Evolutionary conservation across 2,329 filamentous ascomycete genomes (phyloP), one percentile per base, ranked within the genome.

Genomic region (Trichoderma sp.): DNA sequence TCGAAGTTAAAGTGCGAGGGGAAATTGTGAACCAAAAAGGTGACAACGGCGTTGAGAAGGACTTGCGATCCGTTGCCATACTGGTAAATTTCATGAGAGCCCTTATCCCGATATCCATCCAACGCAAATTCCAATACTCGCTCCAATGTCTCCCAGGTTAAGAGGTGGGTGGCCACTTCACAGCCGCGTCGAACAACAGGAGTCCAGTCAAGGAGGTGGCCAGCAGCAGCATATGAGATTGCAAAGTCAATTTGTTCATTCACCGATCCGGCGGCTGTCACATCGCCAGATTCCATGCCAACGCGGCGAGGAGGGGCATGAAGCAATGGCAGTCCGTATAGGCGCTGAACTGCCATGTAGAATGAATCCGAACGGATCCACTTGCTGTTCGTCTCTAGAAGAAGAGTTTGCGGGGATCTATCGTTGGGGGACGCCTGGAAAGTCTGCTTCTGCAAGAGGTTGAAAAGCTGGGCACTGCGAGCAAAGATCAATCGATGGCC

Each of bases 191-290:
- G 83, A 12, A 89, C 85, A 31, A 93, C 87, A 29, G 87, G 86
- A 3, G 84, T 85, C 80, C 92, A 88, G 56, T 86, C 85, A 18
- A 94, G 84, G 53, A 90, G 84, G 67, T 89, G 85, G 0, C 91
- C 92, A 6, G 91, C 89, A 31, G 91, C 91, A 63, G 91, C 88
- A 79, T 93, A 93, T 29, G 90, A 90, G 24, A 94, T 83, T n/a
- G 88, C 88, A 77, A 90, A 89, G 38, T 87, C 84, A 75, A 91
- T 87, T 24, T 85, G 86, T 8, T 88, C 87, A 27, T 80, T 78
- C 62, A 83, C 77, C 67, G 85, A 82, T 27, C 86, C 83, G 72
- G 85, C 83, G 79, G 86, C 79, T 0, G 81, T 80, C 35, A 85
- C 79, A 2, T 83, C 81, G 6, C 78, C 79, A 12, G 81, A 79